Percentiles rank a stretch among this genome's conserved stretches.
Conservation (phyloP, 1,284 basidiomycete genomes). For the Coniophora puteana region DNA sequence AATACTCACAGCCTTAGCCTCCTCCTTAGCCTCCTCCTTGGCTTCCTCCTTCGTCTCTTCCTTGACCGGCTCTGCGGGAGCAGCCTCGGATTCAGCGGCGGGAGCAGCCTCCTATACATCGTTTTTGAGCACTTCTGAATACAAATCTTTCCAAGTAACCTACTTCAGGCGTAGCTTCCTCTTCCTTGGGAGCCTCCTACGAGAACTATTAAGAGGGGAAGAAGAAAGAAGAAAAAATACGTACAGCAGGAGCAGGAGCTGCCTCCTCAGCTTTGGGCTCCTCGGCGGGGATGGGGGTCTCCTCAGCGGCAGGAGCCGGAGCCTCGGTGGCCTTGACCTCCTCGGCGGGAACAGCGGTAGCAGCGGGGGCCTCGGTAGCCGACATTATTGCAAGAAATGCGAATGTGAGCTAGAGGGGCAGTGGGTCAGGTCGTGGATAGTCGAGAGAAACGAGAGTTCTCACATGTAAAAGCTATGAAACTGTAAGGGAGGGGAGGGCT, state of each 20-base stretch:
- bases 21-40: conserved; percentile 47
- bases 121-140: conserved; percentile 6
- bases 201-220: conserved; percentile 3
- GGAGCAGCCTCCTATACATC: conserved; percentile 30
- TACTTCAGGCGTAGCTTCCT: conserved; percentile 45
- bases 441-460: conserved; percentile 20
- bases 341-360: conserved; percentile 44
- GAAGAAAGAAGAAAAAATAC: conserved; percentile 10
- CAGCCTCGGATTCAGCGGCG: conserved; percentile 30
- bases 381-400: conserved; percentile 73
- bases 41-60: conserved; percentile 35
- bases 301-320: conserved; percentile 35
- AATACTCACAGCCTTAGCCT: conserved; percentile 56
- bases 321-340: conserved; percentile 52
- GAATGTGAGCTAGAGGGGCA: conserved; percentile 42
- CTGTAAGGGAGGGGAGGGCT: conserved; percentile 47
- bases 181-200: conserved; percentile 49
- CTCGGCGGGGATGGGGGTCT: conserved; percentile 29
- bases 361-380: conserved; percentile 58
- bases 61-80: conserved; percentile 33
- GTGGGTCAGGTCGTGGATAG: conserved; percentile 16
- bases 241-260: conserved; percentile 21
- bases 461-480: conserved; percentile 44
- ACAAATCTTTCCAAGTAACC: conserved; percentile 7
- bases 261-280: conserved; percentile 29